These are phyloP conservation scores for Lactarius evosmus DNA, from an alignment of 768 basidiomycete genomes.

Conservation along the genomic window DNA sequence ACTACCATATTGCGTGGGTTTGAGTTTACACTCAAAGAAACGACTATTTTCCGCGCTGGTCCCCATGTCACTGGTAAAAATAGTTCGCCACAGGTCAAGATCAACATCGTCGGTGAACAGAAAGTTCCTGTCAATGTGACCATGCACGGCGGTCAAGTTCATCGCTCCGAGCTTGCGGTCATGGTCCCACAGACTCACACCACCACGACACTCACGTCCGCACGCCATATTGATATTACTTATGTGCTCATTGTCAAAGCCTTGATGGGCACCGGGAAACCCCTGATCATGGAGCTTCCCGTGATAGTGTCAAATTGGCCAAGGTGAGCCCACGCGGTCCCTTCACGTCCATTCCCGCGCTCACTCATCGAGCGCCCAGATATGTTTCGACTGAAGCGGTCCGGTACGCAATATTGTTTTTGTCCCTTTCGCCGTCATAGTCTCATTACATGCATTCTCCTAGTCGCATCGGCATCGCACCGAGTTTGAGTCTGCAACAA, in stretches of 20 bases:
- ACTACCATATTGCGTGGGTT: conserved; percentile 78
- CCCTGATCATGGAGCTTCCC: conserved; percentile 69
- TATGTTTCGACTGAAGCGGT: conserved; percentile 70
- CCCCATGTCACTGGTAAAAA: conserved; percentile 54
- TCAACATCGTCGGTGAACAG: conserved; percentile 59
- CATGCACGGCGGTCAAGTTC: conserved; percentile 66
- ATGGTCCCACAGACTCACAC: conserved; percentile 70
- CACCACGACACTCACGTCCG: conserved; percentile 76
- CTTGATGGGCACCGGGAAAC: conserved; percentile 62
- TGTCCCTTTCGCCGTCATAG: not conserved
- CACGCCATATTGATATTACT: conserved; percentile 80
- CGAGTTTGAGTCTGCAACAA: conserved; percentile 37
- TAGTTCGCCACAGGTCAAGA: conserved; percentile 53
- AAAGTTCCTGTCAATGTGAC: conserved; percentile 70
- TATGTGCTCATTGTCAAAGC: conserved; percentile 78
- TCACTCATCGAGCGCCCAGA: conserved; percentile 39
- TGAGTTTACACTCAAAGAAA: conserved; percentile 76
- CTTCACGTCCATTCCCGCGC: not conserved
- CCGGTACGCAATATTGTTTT: conserved; percentile 33
- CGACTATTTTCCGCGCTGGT: conserved; percentile 68
- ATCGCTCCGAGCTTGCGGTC: conserved; percentile 70
- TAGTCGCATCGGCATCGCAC: conserved; percentile 50
- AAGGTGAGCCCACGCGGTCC: conserved; percentile 45
- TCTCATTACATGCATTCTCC: not conserved
- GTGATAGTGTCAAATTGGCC: conserved; percentile 86